Base-by-base conservation (phyloP, 2,329 filamentous ascomycete genomes). In the Hirsutella thompsonii region DNA sequence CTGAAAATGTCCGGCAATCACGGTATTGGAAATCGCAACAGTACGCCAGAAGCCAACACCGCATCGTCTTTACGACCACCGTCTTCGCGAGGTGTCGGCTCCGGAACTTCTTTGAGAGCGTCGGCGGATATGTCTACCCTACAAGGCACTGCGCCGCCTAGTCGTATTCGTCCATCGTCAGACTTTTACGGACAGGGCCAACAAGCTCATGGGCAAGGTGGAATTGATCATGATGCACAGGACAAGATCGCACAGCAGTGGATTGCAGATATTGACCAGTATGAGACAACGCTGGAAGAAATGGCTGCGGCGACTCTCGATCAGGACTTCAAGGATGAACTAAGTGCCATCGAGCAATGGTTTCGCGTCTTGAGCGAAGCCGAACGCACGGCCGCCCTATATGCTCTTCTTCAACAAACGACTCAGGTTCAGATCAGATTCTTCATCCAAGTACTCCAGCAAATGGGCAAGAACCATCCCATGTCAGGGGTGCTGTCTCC, bases 271-370 rank as follows among this genome's bases (percentile, higher is more conserved):
- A 96, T 98, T 52, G 92, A 98, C 59, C 90, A 96, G 62, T 95
- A 95, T 56, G 92, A 98, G 70, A 94, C 81, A n/a, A 98, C 92
- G 1, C 66, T 98, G 55, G 92, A 96, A 63, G 92, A 98, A 61
- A 98, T 98, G 92, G 92, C 92, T 35, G 89, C 90, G 26, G 92
- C 92, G 21, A 96, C 92, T n/a, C 70, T 96, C 41, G 92, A 98
- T 59, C 92, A 98, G 68, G 92, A 98, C 59, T 98, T 98, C 72
- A 98, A 98, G 68, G 92, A 96, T 63, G 92, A 98, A 64, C 76
- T 98, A 46, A 95, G 88, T 59, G 92, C 92, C 51, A 98, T 98
- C 57, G 92, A 98, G 67, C 92, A 98, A 69, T 98, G 92, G 92
- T 98, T 98, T 64, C 83, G 89, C 47, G 92, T 98, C 41, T 70